Percentiles rank a stretch among this genome's conserved stretches.
These are phyloP conservation scores for Isatis lusitanica DNA, from an alignment of 441 rosid genomes.

Conservation along the genomic window DNA sequence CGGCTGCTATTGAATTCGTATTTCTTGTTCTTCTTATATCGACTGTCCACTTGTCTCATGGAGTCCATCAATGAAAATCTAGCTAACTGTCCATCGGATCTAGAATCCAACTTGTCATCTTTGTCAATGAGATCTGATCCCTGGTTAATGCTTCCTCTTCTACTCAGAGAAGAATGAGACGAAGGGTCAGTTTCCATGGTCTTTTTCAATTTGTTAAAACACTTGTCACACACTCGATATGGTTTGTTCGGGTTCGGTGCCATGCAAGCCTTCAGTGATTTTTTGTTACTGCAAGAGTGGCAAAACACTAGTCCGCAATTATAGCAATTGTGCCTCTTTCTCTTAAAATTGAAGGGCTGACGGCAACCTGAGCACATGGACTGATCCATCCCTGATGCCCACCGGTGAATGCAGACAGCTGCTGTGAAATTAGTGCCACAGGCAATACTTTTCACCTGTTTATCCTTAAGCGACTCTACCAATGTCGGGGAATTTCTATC, in stretches of 20 bases:
- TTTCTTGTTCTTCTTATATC: constrained; percentile 81
- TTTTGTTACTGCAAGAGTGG: constrained; percentile 87
- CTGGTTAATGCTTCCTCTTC: constrained; percentile 73
- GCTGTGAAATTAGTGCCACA: constrained; percentile 90
- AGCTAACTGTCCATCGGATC: constrained; percentile 71
- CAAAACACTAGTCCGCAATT: constrained; percentile 94
- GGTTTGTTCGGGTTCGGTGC: constrained; percentile 94
- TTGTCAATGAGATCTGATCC: constrained; percentile 62
- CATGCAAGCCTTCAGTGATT: constrained; percentile 90
- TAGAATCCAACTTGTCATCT: constrained; percentile 78
- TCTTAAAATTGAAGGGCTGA: constrained; percentile 80
- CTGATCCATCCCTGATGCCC: constrained; percentile 92
- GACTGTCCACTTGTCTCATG: constrained; percentile 64
- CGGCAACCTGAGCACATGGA: constrained; percentile 99
- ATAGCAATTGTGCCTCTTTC: constrained; percentile 96
- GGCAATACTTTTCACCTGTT: constrained; percentile 88
- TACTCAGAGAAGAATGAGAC: constrained; percentile 62
- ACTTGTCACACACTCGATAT: constrained; percentile 86
- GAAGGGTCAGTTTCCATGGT: constrained; percentile 65
- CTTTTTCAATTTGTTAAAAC: constrained; percentile 77
- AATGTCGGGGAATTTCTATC: constrained; percentile 83
- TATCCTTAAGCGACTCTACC: constrained; percentile 90
- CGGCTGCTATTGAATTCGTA: constrained; percentile 85
- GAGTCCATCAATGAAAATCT: constrained; percentile 85
- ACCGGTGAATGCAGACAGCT: constrained; percentile 92